phyloP scores from a whole-genome alignment of 164 flowering plant species.

The Piper longum region DNA sequence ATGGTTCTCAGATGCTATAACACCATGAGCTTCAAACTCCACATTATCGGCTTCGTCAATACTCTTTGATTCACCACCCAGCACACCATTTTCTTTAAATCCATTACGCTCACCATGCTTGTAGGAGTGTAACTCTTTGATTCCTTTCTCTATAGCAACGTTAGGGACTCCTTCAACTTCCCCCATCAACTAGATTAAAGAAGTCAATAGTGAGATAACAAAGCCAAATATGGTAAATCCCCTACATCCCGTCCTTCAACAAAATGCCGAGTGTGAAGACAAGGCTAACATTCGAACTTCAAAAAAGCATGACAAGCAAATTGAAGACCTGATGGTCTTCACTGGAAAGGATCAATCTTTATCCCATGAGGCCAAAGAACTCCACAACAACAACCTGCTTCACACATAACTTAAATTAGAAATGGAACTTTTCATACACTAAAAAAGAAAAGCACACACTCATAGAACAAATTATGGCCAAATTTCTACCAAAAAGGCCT shows the following conservation, averaged over 20 bases:
- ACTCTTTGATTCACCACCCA: conserved; percentile 30
- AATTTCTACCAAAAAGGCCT: no score
- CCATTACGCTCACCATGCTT: conserved; percentile 22
- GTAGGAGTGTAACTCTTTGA: conserved; percentile 19
- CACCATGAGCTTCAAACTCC: conserved; percentile 9
- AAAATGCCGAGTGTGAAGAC: conserved; percentile 6
- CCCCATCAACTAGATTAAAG: conserved; percentile 45
- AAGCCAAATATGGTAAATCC: conserved; percentile 17
- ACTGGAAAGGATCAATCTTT: no score
- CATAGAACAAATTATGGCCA: no score
- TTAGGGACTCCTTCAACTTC: conserved; percentile 21
- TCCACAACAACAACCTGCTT: no score
- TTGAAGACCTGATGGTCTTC: no score
- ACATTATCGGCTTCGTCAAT: conserved; percentile 16
- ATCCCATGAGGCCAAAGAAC: no score
- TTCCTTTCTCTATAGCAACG: conserved; percentile 19
- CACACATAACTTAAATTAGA: no score
- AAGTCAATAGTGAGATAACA: conserved; percentile 17
- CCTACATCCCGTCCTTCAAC: conserved; percentile 10
- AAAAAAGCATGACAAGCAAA: no score
- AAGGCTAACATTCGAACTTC: no score
- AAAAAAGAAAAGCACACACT: no score
- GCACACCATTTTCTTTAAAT: conserved; percentile 22
- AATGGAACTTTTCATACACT: no score
- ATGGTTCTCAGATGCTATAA: conserved; percentile 7